Conservation (phyloP, 305 asterid genomes). For the Stenogyne calaminthoides region DNA sequence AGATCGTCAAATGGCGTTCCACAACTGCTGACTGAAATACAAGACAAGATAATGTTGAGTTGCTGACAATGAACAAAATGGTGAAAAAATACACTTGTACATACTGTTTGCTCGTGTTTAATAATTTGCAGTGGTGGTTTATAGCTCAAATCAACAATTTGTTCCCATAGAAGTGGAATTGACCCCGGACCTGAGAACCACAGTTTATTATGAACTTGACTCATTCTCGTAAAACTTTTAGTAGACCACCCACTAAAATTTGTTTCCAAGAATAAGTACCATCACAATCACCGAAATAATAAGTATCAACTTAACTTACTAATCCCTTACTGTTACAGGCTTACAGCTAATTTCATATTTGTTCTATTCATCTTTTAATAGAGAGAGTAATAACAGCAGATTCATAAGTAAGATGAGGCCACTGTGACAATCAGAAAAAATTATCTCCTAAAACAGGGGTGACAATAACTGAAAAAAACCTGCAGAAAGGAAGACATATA, state of each 20-base stretch:
- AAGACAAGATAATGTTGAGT: slow-evolving; percentile 20
- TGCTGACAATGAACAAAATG: slow-evolving; percentile 12
- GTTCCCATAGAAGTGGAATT: slow-evolving; percentile 68
- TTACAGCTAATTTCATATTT: slow-evolving; percentile 2
- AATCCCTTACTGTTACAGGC: not conserved
- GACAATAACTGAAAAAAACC: slow-evolving; percentile 32
- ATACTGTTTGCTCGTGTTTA: slow-evolving; percentile 57
- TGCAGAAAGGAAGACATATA: slow-evolving; percentile 43
- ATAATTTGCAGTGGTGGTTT: slow-evolving; percentile 80
- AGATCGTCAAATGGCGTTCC: slow-evolving; percentile 92
- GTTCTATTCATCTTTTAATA: slow-evolving; percentile 2
- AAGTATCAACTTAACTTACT: slow-evolving; percentile 2
- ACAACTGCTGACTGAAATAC: slow-evolving; percentile 70
- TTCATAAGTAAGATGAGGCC: slow-evolving; percentile 3
- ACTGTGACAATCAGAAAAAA: slow-evolving; percentile 5
- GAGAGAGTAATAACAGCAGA: not conserved
- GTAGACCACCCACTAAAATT: slow-evolving; percentile 10
- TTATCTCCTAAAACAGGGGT: slow-evolving; percentile 8
- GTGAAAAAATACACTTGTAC: slow-evolving; percentile 19
- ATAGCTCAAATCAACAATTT: slow-evolving; percentile 98
- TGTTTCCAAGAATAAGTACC: not conserved
- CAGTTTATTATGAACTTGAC: slow-evolving; percentile 29
- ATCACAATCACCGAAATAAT: not conserved
- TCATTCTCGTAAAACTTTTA: not conserved
- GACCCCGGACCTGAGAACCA: slow-evolving; percentile 52